phyloP scores from a whole-genome alignment of 2,329 filamentous ascomycete genomes.

The Lecanicillium sp. region DNA sequence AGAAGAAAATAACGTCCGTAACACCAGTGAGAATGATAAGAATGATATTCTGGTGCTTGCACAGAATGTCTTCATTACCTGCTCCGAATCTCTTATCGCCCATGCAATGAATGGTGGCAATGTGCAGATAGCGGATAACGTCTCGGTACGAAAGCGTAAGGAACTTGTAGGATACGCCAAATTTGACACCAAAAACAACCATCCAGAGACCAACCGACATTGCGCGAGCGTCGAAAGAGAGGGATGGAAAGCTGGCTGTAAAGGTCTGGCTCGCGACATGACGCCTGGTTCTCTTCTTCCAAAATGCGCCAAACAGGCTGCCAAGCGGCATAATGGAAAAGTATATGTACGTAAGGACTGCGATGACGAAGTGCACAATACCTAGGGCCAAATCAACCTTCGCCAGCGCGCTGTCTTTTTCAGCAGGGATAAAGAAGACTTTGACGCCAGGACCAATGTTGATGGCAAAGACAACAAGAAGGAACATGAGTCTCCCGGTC shows the following conservation, averaged over 20 bases:
- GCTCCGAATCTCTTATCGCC: slow-evolving; percentile 60
- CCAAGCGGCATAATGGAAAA: slow-evolving; percentile 94
- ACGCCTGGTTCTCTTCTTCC: slow-evolving; percentile 81
- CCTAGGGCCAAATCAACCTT: slow-evolving; percentile 61
- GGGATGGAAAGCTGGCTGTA: slow-evolving; percentile 83
- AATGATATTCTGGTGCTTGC: slow-evolving; percentile 74
- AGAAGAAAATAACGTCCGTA: slow-evolving; percentile 93
- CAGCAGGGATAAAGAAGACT: slow-evolving; percentile 58
- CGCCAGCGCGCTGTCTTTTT: slow-evolving; percentile 17
- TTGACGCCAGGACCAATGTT: slow-evolving; percentile 83
- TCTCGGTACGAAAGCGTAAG: slow-evolving; percentile 88
- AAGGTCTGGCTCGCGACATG: slow-evolving; percentile 98
- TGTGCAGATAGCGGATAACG: slow-evolving; percentile 78
- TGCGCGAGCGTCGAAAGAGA: slow-evolving; percentile 88
- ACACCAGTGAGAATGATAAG: slow-evolving; percentile 83
- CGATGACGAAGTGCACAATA: slow-evolving; percentile 90
- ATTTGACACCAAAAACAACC: slow-evolving; percentile 81
- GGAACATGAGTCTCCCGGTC: slow-evolving; percentile 80
- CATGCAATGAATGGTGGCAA: slow-evolving; percentile 72
- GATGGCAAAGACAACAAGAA: slow-evolving; percentile 69
- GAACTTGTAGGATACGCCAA: slow-evolving; percentile 89
- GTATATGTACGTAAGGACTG: slow-evolving; percentile 81
- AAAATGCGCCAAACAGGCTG: slow-evolving; percentile 88
- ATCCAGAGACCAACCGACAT: slow-evolving; percentile 96
- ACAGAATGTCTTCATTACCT: slow-evolving; percentile 46